phyloP scores from a whole-genome alignment of 352 stramenopile genomes.

The Pythium brachiatum region DNA sequence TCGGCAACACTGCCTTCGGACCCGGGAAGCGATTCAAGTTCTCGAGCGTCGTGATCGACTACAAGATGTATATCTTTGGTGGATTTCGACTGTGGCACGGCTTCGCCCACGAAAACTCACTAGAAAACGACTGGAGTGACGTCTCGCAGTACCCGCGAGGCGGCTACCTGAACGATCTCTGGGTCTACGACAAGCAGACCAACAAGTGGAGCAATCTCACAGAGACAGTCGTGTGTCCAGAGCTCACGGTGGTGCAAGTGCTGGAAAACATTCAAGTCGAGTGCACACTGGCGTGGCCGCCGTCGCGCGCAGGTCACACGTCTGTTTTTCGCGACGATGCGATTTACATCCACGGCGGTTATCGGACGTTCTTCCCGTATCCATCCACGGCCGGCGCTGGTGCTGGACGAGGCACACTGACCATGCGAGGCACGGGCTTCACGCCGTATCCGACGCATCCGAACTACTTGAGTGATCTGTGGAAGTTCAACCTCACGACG shows the following conservation, averaged over 20 bases:
- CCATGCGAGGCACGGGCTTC: constrained; percentile 50
- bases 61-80: constrained; percentile 86
- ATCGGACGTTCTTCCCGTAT: constrained; percentile 95
- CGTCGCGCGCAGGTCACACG: constrained; percentile 82
- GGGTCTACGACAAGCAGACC: constrained; percentile 68
- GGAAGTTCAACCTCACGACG: constrained; percentile 90
- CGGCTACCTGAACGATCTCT: constrained; percentile 95
- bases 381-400: constrained; percentile 85
- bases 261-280: constrained; percentile 63
- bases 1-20: constrained; percentile 48
- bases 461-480: constrained; percentile 95
- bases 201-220: constrained; percentile 76
- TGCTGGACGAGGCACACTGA: constrained; percentile 60
- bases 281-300: constrained; percentile 88
- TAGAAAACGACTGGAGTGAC: constrained; percentile 83
- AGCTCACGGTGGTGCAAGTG: constrained; percentile 50
- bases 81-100: constrained; percentile 95
- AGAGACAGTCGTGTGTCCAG: constrained; percentile 60
- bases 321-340: constrained; percentile 68
- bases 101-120: constrained; percentile 89
- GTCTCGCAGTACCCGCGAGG: constrained; percentile 77
- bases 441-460: constrained; percentile 89
- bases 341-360: constrained; percentile 92
- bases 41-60: constrained; percentile 64
- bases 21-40: constrained; percentile 93